Base-by-base conservation (phyloP, 768 basidiomycete genomes). In the Lactifluus pinguis region DNA sequence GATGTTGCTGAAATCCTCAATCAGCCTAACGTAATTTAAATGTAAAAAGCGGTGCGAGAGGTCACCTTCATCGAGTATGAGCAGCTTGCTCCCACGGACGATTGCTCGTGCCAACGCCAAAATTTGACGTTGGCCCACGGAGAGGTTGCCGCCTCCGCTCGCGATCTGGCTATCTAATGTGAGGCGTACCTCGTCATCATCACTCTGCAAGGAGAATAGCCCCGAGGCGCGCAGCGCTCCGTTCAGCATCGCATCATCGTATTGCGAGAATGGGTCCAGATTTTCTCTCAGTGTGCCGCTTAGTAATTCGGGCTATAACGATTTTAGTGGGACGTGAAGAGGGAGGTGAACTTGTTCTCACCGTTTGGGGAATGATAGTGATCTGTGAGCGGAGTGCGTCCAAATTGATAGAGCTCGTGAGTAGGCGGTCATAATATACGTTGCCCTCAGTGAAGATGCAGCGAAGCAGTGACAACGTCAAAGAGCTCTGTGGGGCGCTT, bases 101-200 rank as follows among this genome's bases (percentile, higher is more conserved):
- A 84, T 78, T 1, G 83, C 83, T 32, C 84, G 73, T 0, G 84
- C 83, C 0, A 85, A 73, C 0, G 82, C 82, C 17, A 85, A 69
- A 14, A 85, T 77, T 68, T 85, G 84, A 10, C 82, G 72, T 66
- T 85, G 80, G 4, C 83, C 83, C n/a, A 84, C 76, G 6, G 77
- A 80, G n/a, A 81, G 67, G 62, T 80, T 80, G 1, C 71, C 56
- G 0, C 78, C 79, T 2, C 77, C 79, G 21, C 73, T 73, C 3
- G 78, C 70, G 38, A 82, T 76, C 32, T 65, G 61, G 45, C 74
- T 79, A 58, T 82, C 79, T 1, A 82, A 72, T 4, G 75, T 77
- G 32, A 82, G 69, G 2, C 68, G 70, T 29, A 61, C 71, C 32
- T 75, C 73, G 1, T 75, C 73, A 6, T 64, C 69, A 1, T 76